Evolutionary conservation across 345 rosid species (phyloP).

Genomic region (Eucalyptus shirleyi): DNA sequence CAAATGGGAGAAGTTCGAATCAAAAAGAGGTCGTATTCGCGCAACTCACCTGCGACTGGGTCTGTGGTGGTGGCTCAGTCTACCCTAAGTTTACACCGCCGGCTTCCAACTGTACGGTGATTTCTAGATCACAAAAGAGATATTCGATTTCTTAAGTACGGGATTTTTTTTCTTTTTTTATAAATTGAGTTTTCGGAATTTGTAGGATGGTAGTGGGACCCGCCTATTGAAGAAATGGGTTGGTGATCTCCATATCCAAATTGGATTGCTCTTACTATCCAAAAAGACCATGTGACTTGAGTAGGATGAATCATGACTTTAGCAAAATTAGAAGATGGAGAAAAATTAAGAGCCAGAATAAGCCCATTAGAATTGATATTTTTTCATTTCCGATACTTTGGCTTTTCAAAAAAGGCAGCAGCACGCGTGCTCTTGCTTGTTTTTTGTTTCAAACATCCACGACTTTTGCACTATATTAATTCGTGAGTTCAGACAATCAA

Average conservation of each 20-base stretch:
- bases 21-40: no score
- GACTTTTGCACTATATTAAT: background rate
- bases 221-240: background rate
- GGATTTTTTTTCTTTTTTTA: background rate
- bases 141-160: background rate
- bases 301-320: background rate
- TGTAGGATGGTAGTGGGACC: background rate
- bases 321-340: background rate
- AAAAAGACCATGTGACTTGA: background rate
- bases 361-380: background rate
- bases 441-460: accelerated
- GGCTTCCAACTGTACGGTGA: accelerated
- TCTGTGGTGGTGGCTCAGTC: no score
- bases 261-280: background rate
- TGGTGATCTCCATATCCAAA: background rate
- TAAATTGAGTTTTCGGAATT: background rate
- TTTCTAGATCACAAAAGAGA: accelerated
- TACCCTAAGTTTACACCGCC: accelerated
- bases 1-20: accelerated
- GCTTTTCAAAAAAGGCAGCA: background rate
- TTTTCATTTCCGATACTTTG: background rate
- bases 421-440: accelerated
- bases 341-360: background rate
- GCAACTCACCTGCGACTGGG: accelerated
- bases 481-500: accelerated